phyloP scores from a whole-genome alignment of 306 rosid genomes.

The Lotus japonicus region DNA sequence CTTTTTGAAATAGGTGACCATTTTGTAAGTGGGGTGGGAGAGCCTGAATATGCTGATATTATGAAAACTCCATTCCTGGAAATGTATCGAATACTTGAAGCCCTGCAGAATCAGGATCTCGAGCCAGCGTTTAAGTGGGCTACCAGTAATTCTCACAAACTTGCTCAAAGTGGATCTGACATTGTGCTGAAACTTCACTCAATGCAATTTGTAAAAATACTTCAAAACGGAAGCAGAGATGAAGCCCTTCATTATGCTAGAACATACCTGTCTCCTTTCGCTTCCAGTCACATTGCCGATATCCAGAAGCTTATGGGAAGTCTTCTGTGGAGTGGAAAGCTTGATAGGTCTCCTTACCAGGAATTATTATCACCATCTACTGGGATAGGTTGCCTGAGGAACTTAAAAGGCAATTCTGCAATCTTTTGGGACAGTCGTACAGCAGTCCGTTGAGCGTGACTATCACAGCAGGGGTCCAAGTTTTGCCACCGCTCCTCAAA shows the following conservation, averaged over 20 bases:
- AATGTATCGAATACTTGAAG: slow-evolving; percentile 73
- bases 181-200: slow-evolving; percentile 69
- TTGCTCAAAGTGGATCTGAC: slow-evolving; percentile 60
- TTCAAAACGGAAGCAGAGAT: slow-evolving; percentile 53
- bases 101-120: slow-evolving; percentile 56
- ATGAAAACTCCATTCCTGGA: slow-evolving; percentile 68
- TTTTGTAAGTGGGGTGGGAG: slow-evolving; percentile 52
- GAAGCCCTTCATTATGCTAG: slow-evolving; percentile 71
- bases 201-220: slow-evolving; percentile 55
- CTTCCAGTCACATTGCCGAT: slow-evolving; percentile 48
- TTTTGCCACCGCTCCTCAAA: slow-evolving; percentile 63
- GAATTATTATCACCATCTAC: slow-evolving; percentile 47
- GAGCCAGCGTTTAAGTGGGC: slow-evolving; percentile 92
- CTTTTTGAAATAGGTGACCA: slow-evolving; percentile 76
- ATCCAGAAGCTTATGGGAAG: slow-evolving; percentile 75
- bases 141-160: slow-evolving; percentile 43
- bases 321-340: slow-evolving; percentile 77
- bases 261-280: slow-evolving; percentile 55
- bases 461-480: slow-evolving; percentile 69
- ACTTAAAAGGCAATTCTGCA: slow-evolving; percentile 82
- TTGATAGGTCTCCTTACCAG: slow-evolving; percentile 66
- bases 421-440: slow-evolving; percentile 67
- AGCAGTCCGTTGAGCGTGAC: slow-evolving; percentile 78
- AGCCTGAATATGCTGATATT: slow-evolving; percentile 48
- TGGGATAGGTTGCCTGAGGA: slow-evolving; percentile 69